These are phyloP conservation scores for Zymoseptoria ardabiliae DNA, from an alignment of 2,329 filamentous ascomycete genomes.

Conservation along the genomic window DNA sequence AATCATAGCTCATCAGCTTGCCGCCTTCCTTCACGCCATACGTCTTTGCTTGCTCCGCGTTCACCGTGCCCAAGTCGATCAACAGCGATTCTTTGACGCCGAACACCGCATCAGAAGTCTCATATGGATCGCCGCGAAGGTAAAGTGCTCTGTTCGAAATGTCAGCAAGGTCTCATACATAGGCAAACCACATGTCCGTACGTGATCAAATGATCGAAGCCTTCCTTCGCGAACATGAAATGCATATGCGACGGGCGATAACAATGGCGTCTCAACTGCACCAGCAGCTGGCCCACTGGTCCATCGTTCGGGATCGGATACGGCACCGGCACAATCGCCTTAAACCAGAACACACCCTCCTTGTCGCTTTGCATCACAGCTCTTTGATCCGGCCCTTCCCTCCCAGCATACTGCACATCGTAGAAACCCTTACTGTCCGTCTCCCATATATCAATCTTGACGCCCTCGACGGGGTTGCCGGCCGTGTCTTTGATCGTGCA, in stretches of 20 bases:
- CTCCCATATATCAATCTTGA: constrained; percentile 78
- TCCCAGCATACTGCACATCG: constrained; percentile 67
- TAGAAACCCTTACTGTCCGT: constrained; percentile 75
- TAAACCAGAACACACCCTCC: constrained; percentile 76
- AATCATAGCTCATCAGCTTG: constrained; percentile 55
- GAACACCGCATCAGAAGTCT: constrained; percentile 77
- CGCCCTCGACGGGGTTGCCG: constrained; percentile 56
- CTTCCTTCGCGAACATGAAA: constrained; percentile 79
- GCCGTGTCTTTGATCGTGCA: constrained; percentile 61
- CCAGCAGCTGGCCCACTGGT: constrained; percentile 67
- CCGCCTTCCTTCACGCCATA: constrained; percentile 59
- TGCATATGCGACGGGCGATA: constrained; percentile 75
- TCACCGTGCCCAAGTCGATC: constrained; percentile 54
- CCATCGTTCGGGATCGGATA: constrained; percentile 83
- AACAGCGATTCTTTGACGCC: constrained; percentile 75
- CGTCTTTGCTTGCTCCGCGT: constrained; percentile 46
- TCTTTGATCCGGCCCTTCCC: constrained; percentile 60
- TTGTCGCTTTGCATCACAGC: constrained; percentile 63
- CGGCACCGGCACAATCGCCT: constrained; percentile 72
- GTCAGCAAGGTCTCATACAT: constrained; percentile 8
- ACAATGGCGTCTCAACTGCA: constrained; percentile 61
- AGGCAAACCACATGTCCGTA: constrained; percentile 40
- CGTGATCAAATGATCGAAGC: constrained; percentile 77
- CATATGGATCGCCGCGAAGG: constrained; percentile 69
- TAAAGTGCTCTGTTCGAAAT: constrained; percentile 60